A percentile compares a stretch with the other conserved stretches of the same genome.
Evolutionary conservation across 257 asterid species (phyloP).

Genomic region (Primulina tabacum): DNA sequence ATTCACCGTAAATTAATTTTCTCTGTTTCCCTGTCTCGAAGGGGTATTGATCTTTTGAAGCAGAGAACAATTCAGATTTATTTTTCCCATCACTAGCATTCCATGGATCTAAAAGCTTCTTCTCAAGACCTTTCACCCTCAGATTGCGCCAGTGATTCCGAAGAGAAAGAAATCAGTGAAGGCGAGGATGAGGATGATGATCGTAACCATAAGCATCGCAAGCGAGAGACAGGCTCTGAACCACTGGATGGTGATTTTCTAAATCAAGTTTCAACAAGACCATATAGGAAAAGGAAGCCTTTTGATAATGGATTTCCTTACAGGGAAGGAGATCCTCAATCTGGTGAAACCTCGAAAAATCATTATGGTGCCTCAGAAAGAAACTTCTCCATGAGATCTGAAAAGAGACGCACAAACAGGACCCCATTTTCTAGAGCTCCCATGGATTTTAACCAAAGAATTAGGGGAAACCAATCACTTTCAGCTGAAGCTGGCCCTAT

Average conservation of each 20-base stretch:
- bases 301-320: constrained; percentile 68
- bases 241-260: constrained; percentile 65
- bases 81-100: constrained; percentile 21
- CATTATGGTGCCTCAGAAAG: constrained; percentile 35
- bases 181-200: constrained; percentile 98
- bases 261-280: constrained; percentile 56
- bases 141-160: constrained; percentile 66
- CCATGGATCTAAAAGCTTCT: constrained; percentile 74
- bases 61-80: constrained; percentile 11
- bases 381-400: constrained; percentile 54
- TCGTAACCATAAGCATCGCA: constrained; percentile 97
- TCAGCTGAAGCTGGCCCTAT: constrained; percentile 50
- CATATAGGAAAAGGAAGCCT: constrained; percentile 67
- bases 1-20: constrained; percentile 17
- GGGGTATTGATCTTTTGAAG: constrained; percentile 17
- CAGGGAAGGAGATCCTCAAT: constrained; percentile 47
- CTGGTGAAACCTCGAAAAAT: neutral
- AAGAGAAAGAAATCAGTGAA: constrained; percentile 84
- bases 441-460: constrained; percentile 57
- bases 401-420: constrained; percentile 51
- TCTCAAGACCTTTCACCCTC: constrained; percentile 69
- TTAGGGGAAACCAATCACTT: constrained; percentile 52
- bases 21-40: constrained; percentile 17
- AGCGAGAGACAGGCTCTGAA: constrained; percentile 63
- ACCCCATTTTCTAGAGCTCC: constrained; percentile 60